Evolutionary conservation across 2,329 filamentous ascomycete genomes (phyloP).

Genomic region (Epichloe sibirici): DNA sequence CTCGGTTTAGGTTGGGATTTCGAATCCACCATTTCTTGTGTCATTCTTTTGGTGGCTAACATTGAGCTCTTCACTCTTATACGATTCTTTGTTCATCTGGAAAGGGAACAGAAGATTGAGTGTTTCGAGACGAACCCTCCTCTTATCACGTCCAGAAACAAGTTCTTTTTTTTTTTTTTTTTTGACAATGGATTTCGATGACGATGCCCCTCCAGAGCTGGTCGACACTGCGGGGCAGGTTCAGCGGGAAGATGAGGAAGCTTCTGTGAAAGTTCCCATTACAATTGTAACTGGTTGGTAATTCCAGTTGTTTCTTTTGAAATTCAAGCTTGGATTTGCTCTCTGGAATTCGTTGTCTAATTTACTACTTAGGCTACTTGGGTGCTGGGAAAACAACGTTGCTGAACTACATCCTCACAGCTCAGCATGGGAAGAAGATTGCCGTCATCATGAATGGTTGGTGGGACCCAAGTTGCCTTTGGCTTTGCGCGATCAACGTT

Average conservation of each 20-base stretch:
- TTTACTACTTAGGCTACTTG: slow-evolving; percentile 58
- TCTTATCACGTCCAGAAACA: background rate
- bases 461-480: background rate
- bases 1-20: background rate
- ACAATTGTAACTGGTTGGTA: slow-evolving; percentile 65
- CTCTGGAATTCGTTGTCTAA: background rate
- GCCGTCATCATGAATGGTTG: slow-evolving; percentile 88
- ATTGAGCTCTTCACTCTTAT: background rate
- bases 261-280: slow-evolving; percentile 60
- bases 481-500: background rate
- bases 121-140: background rate
- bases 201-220: slow-evolving; percentile 55
- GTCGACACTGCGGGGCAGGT: slow-evolving; percentile 30
- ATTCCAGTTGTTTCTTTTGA: background rate
- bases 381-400: slow-evolving; percentile 93
- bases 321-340: background rate
- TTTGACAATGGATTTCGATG: slow-evolving; percentile 46
- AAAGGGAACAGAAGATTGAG: background rate
- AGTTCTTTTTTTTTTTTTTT: background rate
- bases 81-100: background rate
- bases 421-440: slow-evolving; percentile 93
- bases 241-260: slow-evolving; percentile 31
- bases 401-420: slow-evolving; percentile 89
- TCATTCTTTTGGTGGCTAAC: background rate
- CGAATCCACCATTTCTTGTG: background rate